These are phyloP conservation scores for Simmondsia chinensis DNA, from an alignment of 148 eudicot genomes.

Conservation along the genomic window DNA sequence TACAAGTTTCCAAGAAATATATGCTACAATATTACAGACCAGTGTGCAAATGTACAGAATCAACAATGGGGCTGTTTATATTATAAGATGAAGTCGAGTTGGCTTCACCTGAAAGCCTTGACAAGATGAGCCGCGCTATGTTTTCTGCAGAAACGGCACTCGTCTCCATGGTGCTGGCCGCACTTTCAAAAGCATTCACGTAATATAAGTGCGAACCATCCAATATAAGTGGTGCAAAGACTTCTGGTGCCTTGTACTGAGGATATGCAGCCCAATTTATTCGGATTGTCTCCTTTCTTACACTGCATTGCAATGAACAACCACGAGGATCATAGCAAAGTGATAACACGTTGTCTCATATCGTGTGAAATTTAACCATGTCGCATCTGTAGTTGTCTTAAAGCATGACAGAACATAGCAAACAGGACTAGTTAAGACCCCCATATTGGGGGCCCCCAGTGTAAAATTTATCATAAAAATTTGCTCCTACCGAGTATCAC, in stretches of 20 bases:
- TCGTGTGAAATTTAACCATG: too few species aligned
- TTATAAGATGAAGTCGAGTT: slow-evolving; percentile 11
- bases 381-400: too few species aligned
- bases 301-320: slow-evolving; percentile 19
- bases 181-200: slow-evolving; percentile 92
- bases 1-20: too few species aligned
- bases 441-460: too few species aligned
- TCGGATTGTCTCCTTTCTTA: slow-evolving; percentile 53
- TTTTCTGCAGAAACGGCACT: slow-evolving; percentile 95
- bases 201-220: slow-evolving; percentile 77
- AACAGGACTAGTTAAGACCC: too few species aligned
- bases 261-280: slow-evolving; percentile 96
- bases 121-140: slow-evolving; percentile 68
- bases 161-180: slow-evolving; percentile 93
- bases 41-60: slow-evolving; percentile 12
- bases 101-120: slow-evolving; percentile 30
- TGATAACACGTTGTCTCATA: too few species aligned
- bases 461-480: too few species aligned
- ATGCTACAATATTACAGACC: slow-evolving; percentile 33
- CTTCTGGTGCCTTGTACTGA: slow-evolving; percentile 78
- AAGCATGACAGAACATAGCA: too few species aligned
- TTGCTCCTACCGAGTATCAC: too few species aligned
- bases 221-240: slow-evolving; percentile 73
- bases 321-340: too few species aligned
- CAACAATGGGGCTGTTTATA: slow-evolving; percentile 19